Percentiles rank a stretch among this genome's conserved stretches.
Evolutionary conservation across 768 basidiomycete genomes (phyloP).

Genomic region (Lentinula detonsa): DNA sequence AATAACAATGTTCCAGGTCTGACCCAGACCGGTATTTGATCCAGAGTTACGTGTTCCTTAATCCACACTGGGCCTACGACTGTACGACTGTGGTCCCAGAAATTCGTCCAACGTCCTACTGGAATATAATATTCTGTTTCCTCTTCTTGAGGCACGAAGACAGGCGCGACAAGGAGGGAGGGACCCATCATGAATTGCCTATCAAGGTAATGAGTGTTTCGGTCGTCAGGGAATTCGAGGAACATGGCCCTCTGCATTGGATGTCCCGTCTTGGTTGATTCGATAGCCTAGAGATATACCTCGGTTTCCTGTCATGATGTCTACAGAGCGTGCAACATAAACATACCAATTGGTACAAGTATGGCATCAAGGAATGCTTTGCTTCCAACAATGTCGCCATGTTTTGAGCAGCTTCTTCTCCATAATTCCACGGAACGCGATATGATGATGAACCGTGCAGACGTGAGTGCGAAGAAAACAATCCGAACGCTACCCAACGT

Average conservation of each 20-base stretch:
- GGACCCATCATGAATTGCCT: slow-evolving; percentile 41
- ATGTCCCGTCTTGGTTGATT: slow-evolving; percentile 45
- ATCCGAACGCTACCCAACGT: slow-evolving; percentile 72
- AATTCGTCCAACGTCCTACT: slow-evolving; percentile 54
- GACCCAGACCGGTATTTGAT: slow-evolving; percentile 65
- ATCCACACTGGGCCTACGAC: slow-evolving; percentile 58
- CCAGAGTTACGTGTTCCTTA: slow-evolving; percentile 53
- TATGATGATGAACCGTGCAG: slow-evolving; percentile 71
- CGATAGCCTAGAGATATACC: slow-evolving; percentile 35
- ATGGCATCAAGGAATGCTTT: slow-evolving; percentile 73
- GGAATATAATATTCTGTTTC: slow-evolving; percentile 57
- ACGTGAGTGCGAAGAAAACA: slow-evolving; percentile 73
- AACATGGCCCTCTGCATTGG: slow-evolving; percentile 64
- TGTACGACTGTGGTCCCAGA: slow-evolving; percentile 48
- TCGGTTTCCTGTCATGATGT: background rate
- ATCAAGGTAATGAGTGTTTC: slow-evolving; percentile 55
- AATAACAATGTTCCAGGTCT: slow-evolving; percentile 50
- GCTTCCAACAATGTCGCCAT: slow-evolving; percentile 57
- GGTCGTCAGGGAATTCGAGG: slow-evolving; percentile 54
- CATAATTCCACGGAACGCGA: slow-evolving; percentile 74
- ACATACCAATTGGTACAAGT: slow-evolving; percentile 52
- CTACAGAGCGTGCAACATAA: background rate
- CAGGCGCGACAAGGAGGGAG: slow-evolving; percentile 55
- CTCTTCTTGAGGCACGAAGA: slow-evolving; percentile 48
- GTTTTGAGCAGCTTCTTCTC: slow-evolving; percentile 59